Evolutionary conservation across 495 filamentous ascomycete species (phyloP), one percentile per base, ranked within the genome.

Genomic region (Parathielavia hyrcaniae): DNA sequence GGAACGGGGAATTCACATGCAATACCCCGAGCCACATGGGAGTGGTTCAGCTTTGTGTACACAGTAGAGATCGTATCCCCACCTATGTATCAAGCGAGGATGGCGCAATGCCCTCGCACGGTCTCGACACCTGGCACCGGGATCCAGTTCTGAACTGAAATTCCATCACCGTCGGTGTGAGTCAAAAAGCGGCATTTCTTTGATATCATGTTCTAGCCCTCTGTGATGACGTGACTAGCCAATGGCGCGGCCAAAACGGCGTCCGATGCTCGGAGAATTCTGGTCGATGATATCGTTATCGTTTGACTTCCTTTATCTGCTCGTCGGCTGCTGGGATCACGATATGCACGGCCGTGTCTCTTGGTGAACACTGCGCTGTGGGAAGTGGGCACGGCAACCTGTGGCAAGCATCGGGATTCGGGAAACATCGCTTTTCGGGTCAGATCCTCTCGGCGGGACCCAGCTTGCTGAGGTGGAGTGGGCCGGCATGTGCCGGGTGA

Each of bases 91-190:
- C n/a, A 49, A 38, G 35, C 53, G 43, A 56, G n/a, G 32, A 56
- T 56, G 53, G 53, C 53, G 53, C 53, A 48, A 56, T 56, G 39
- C 14, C 13, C 19, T 49, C 19, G 45, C 30, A 26, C n/a, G 35
- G n/a, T 39, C 20, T 44, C 41, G 36, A 38, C 0, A 8, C 19
- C 26, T 36, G n/a, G 12, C 43, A 17, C 1, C 13, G 22, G 20
- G 43, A 11, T 14, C 43, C 53, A 26, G 26, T n/a, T 56, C 34
- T 30, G 5, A 32, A 6, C 5, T 4, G 17, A 5, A 23, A 20
- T 6, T 7, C 26, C 26, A 35, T 3, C 8, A 8, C 32, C 20
- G 14, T 36, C 32, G 26, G 32, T n/a, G 53, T 48, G 53, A 56
- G 53, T 56, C 53, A 56, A 56, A 39, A 14, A 48, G 19, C 17